Conservation (phyloP, 2,329 filamentous ascomycete species). For the Diaporthe ilicicola region DNA sequence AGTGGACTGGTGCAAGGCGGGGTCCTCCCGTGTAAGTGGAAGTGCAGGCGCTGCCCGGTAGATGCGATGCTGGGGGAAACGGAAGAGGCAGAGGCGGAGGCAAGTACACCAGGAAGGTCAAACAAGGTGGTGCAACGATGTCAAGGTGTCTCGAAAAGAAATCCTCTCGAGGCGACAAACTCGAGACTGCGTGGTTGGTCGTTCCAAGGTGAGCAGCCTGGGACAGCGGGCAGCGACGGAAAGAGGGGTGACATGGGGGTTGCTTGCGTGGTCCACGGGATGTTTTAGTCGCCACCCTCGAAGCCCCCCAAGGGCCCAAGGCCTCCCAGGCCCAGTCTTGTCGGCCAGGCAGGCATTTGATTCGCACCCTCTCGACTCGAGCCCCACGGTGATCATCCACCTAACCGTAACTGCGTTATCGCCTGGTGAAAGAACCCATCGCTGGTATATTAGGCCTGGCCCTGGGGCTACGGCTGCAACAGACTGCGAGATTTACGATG, state of each 20-base stretch:
- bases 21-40: slow-evolving; percentile 30
- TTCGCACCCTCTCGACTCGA: slow-evolving; percentile 10
- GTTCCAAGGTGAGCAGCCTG: background rate
- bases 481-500: slow-evolving; percentile 16
- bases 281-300: slow-evolving; percentile 8
- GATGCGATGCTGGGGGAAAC: background rate
- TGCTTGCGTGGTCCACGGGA: slow-evolving; percentile 16
- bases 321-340: slow-evolving; percentile 13
- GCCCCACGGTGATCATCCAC: slow-evolving; percentile 27
- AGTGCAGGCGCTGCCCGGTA: background rate
- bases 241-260: slow-evolving; percentile 16
- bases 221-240: background rate
- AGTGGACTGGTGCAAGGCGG: slow-evolving; percentile 15
- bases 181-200: background rate
- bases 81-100: background rate
- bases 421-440: background rate
- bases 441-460: background rate
- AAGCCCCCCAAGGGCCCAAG: background rate
- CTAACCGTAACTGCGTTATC: background rate
- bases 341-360: slow-evolving; percentile 17
- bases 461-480: background rate
- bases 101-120: background rate
- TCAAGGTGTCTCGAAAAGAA: slow-evolving; percentile 1
- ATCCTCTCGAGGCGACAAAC: background rate
- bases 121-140: background rate